Conservation (phyloP, 2,329 filamentous ascomycete genomes). For the Venturia effusa region DNA sequence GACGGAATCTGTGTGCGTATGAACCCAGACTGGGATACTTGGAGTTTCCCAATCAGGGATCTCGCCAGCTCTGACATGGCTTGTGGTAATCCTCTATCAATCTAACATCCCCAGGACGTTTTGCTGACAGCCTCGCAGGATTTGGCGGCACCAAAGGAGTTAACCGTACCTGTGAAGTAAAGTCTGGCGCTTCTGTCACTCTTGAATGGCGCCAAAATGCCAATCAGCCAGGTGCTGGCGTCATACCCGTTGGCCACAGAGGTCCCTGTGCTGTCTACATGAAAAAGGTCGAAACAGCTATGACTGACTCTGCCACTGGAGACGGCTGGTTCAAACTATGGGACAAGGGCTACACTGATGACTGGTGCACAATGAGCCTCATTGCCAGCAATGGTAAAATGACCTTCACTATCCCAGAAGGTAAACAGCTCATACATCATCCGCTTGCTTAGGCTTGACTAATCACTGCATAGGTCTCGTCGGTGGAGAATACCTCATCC, state of each 20-base stretch:
- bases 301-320: constrained; percentile 40
- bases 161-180: constrained; percentile 34
- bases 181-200: constrained; percentile 46
- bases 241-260: constrained; percentile 51
- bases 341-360: constrained; percentile 54
- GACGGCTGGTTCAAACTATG: constrained; percentile 72
- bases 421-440: neutral
- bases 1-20: constrained; percentile 63
- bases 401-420: neutral
- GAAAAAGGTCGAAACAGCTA: constrained; percentile 54
- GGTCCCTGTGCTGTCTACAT: constrained; percentile 65
- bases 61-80: constrained; percentile 54
- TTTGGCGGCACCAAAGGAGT: constrained; percentile 39
- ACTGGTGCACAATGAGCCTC: constrained; percentile 63
- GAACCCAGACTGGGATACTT: constrained; percentile 40
- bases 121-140: constrained; percentile 21
- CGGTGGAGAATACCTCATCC: constrained; percentile 58
- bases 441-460: constrained; percentile 23
- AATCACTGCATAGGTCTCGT: constrained; percentile 50
- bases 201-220: constrained; percentile 57
- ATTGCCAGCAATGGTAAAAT: neutral
- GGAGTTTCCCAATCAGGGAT: constrained; percentile 34
- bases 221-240: constrained; percentile 41
- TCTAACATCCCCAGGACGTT: neutral
- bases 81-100: constrained; percentile 47